Base-by-base conservation (phyloP, 2,329 filamentous ascomycete species). In the Lachnellula cervina region DNA sequence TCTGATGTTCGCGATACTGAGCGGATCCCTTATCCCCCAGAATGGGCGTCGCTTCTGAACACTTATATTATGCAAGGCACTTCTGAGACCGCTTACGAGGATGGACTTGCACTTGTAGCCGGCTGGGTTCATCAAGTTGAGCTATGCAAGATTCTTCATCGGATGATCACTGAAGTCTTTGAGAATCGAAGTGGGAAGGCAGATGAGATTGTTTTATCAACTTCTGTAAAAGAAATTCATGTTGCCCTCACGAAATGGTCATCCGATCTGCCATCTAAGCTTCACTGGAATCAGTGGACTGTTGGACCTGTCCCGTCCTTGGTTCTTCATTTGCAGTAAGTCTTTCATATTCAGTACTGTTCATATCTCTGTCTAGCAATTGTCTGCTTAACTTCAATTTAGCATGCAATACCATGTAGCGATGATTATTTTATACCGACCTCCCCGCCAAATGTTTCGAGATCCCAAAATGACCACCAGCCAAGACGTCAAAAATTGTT, bases 221-320 rank as follows among this genome's bases (percentile, higher is more conserved):
- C 73, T 11, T 74, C 72, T 13, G 73, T 74, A 13, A 72, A 73
- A 48, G 71, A 76, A 43, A 75, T 78, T n/a, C 75, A 79, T 63
- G 70, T 74, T 13, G 70, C 74, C 1, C 66, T 80, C 47, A 74
- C 70, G 9, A 77, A 74, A 52, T 79, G 77, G 77, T 68, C 77
- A 1, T 69, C 73, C 2, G 72, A 70, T 40, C 67, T 80, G 1
- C 77, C 77, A 2, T 70, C 72, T 5, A 76, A 74, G 28, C 64
- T 79, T 38, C 74, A 79, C 58, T 80, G 77, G 76, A 78, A 77
- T 52, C 75, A 77, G 54, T 79, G 77, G 76, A 77, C 73, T 2
- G 73, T 76, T 1, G 75, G 74, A 3, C 69, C 74, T 19, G 73
- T 79, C 4, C 74, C 75, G 2, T 69, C 73, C 2, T 73, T 74